Base-by-base conservation (phyloP, 1,139 yeast genomes). In the Suhomyces panamericanus region DNA sequence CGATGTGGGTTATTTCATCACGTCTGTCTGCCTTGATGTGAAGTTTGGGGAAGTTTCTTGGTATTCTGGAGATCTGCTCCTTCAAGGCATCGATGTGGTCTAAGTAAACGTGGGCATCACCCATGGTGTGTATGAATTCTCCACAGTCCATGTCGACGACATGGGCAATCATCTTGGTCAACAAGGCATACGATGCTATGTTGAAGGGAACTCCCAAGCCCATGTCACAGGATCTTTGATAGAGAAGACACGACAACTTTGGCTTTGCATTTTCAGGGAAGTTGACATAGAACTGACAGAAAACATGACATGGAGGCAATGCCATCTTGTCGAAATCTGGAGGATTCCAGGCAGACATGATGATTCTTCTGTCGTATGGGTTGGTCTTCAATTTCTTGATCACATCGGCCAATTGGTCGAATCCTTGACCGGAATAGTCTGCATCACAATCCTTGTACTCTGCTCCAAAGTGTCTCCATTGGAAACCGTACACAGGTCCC, bases 401-500 rank as follows among this genome's bases (percentile, higher is more conserved):
- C 27, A 93, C 81, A 43, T 88, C 86, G 27, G 81, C 81, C 39
- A 93, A 73, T 69, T 93, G 99, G 62, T 93, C 99, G 44, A 81
- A 85, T 4, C 99, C 99, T 61, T 88, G 77, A 5, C 91, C 93
- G 0, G 85, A 62, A 59, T 93, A 93, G 63, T 93, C 95, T 6
- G 91, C 75, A 51, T 91, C 91, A 60, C 96, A 89, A 47, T 88
- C 90, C 34, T 61, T 73, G 63, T 93, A 93, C 53, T 85, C 81
- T 4, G 99, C 99, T 27, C 99, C 99, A 63, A 95, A 93, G 65
- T 95, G 99, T 59, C 99, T 81, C 99, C 99, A 93, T 67, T 93
- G 99, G 69, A 95, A 93, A 0, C 99, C 99, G 62, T 93, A 93
- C 3, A 93, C 97, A 1, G 99, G 99, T 0, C 99, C 99, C 56